Evolutionary conservation across 148 eudicot species (phyloP), one percentile per base, ranked within the genome.

Genomic region (Spergularia bocconei): DNA sequence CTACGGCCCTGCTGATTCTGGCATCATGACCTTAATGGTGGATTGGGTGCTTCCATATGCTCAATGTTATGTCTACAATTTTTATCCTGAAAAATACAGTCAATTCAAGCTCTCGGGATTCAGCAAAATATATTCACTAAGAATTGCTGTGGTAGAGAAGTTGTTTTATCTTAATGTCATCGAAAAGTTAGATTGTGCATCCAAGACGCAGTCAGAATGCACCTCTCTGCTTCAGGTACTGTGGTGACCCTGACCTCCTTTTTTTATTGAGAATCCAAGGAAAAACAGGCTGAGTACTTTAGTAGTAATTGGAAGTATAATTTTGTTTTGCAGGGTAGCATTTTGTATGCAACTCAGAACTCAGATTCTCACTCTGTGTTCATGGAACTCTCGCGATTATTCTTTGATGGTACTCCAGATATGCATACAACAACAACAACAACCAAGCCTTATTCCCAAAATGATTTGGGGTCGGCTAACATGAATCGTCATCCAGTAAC

Each of bases 31-130:
- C 65, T 84, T 88, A 52, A 77, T 95, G 90, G 80, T 95, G 55
- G 85, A 84, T 56, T 89, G 97, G 97, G 88, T 85, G 78, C 92
- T 95, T 59, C 97, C 99, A 53, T 92, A 88, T 83, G 96, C 92
- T 58, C 99, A 92, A 82, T 96, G 97, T 55, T 95, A 92, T 82
- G 78, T 95, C 33, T 84, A 76, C 73, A 86, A 81, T 74, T 38
- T 78, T n/a, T 88, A 92, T 61, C 85, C 87, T 17, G 87, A 90
- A 65, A 83, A 82, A 73, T 95, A 90, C 80, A 67, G 59, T 54
- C 85, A 85, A 60, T 84, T 95, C 76, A 90, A 88, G 88, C 85
- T 78, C 57, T 86, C 92, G 80, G 88, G 82, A 71, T 81, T 87
- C 75, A 83, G 79, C 72, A 71, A 74, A 65, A 33, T 90, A 59